These are phyloP conservation scores for Raphidocelis subcapitata DNA, from an alignment of 139 green algal species.

Conservation along the genomic window DNA sequence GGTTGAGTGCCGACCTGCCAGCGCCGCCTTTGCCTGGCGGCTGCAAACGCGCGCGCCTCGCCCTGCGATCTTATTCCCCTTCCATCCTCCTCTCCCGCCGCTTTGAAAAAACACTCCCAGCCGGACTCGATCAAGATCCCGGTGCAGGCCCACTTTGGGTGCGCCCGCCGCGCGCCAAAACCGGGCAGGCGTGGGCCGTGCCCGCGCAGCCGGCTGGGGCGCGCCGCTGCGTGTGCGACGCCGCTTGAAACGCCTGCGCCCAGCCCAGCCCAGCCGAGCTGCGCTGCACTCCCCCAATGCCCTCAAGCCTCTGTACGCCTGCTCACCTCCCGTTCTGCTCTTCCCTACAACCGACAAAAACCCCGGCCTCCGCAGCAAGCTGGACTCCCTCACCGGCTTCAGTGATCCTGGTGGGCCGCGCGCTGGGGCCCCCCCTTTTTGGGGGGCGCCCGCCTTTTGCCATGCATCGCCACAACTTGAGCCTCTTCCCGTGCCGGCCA, in stretches of 20 bases:
- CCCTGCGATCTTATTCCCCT: slow-evolving; percentile 3
- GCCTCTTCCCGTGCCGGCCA: no score
- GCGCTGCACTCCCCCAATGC: no score
- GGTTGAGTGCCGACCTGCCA: background rate
- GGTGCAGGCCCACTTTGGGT: slow-evolving; percentile 29
- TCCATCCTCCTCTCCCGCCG: no score
- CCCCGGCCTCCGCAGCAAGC: background rate
- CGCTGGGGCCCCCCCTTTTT: background rate
- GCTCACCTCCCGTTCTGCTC: no score
- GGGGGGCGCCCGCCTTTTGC: background rate
- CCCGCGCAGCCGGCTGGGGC: no score
- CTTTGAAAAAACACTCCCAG: no score
- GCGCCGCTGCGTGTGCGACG: no score
- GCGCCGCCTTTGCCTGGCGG: slow-evolving; percentile 5
- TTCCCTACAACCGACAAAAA: no score
- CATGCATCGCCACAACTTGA: no score
- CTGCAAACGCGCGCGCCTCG: background rate
- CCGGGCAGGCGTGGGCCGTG: background rate
- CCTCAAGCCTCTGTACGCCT: no score
- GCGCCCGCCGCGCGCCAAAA: background rate
- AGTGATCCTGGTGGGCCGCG: slow-evolving; percentile 12
- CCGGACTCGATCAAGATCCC: slow-evolving; percentile 54
- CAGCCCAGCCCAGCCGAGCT: no score
- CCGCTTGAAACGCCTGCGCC: no score
- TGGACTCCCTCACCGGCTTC: slow-evolving; percentile 52